Evolutionary conservation across 108 stramenopile genomes (phyloP).

Genomic region (Epithemia pelagica): DNA sequence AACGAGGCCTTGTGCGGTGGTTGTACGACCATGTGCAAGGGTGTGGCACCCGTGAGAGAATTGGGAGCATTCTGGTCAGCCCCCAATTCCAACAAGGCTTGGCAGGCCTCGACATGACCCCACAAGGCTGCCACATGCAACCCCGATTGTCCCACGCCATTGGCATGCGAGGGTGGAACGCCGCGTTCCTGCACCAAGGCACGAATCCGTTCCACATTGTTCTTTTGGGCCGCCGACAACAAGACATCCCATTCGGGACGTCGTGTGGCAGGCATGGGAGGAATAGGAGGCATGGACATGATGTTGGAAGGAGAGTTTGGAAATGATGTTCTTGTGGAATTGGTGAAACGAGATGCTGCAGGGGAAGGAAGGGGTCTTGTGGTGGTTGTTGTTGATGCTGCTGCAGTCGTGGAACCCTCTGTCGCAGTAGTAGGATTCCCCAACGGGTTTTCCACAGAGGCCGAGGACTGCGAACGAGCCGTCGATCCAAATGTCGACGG

Average conservation of each 20-base stretch:
- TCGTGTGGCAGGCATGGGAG: no score
- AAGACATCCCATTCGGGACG: slow-evolving; percentile 57
- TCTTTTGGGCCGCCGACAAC: slow-evolving; percentile 51
- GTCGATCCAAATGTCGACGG: neutral
- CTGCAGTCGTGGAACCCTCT: neutral
- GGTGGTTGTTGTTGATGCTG: neutral
- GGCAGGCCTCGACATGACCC: slow-evolving; percentile 48
- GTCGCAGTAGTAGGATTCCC: no score
- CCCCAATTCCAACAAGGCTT: slow-evolving; percentile 40
- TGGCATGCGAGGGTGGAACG: slow-evolving; percentile 45
- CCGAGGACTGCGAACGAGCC: no score
- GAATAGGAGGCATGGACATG: neutral
- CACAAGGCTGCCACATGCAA: slow-evolving; percentile 69
- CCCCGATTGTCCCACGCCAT: slow-evolving; percentile 60
- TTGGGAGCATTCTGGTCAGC: slow-evolving; percentile 47
- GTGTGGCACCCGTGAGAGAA: slow-evolving; percentile 47
- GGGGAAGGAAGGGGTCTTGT: neutral
- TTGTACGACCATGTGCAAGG: slow-evolving; percentile 57
- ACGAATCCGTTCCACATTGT: slow-evolving; percentile 31
- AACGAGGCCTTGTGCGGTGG: slow-evolving; percentile 28
- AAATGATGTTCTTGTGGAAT: neutral
- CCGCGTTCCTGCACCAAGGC: slow-evolving; percentile 38
- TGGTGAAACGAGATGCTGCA: neutral
- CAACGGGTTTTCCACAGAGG: no score
- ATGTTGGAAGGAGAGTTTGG: neutral